phyloP scores from a whole-genome alignment of 495 filamentous ascomycete species.

The Penicillium taxi region DNA sequence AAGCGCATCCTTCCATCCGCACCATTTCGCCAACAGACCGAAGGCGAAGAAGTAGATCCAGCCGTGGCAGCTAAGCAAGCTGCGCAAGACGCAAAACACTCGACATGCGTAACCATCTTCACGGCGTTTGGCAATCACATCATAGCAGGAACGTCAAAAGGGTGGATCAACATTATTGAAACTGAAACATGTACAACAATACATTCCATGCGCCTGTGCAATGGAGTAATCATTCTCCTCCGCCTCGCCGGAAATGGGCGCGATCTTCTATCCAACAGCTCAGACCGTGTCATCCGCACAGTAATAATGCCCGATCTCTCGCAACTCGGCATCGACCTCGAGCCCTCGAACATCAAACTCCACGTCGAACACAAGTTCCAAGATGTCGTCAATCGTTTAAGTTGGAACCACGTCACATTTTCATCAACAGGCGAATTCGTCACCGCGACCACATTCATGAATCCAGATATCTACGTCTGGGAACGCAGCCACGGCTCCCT shows the following conservation, averaged over 20 bases:
- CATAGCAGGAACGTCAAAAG: conserved; percentile 84
- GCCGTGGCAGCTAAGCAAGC: conserved; percentile 71
- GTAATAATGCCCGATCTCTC: conserved; percentile 64
- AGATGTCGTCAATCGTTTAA: conserved; percentile 87
- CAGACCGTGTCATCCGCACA: conserved; percentile 86
- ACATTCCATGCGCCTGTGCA: conserved; percentile 77
- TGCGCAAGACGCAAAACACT: conserved; percentile 85
- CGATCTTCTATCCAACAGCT: conserved; percentile 80
- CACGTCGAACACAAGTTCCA: conserved; percentile 97
- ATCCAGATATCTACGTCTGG: conserved; percentile 98
- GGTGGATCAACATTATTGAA: conserved; percentile 90
- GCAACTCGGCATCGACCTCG: conserved; percentile 38
- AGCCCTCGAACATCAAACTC: conserved; percentile 55
- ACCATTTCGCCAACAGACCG: conserved; percentile 54
- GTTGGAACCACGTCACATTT: conserved; percentile 95
- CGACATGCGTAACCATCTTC: conserved; percentile 86
- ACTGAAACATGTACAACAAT: conserved; percentile 68
- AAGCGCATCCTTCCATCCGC: conserved; percentile 75
- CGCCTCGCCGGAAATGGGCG: conserved; percentile 75
- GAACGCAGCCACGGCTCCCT: conserved; percentile 88
- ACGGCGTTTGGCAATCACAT: conserved; percentile 78
- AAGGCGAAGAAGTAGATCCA: conserved; percentile 54
- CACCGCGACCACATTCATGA: conserved; percentile 89
- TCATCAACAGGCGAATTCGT: conserved; percentile 82
- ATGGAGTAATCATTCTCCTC: conserved; percentile 79